Base-by-base conservation (phyloP, 345 rosid genomes). In the Clarkia xantiana region DNA sequence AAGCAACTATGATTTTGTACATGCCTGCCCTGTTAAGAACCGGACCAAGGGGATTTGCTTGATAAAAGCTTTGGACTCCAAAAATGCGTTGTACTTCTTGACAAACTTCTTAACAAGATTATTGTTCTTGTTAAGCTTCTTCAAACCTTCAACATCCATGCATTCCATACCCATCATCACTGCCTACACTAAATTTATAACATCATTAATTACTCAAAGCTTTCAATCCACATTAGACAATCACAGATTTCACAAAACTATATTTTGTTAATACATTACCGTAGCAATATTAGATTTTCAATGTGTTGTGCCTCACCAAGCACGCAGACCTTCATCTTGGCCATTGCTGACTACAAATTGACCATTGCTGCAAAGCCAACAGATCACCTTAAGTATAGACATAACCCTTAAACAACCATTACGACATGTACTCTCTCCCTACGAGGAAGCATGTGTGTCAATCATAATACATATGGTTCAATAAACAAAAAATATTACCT, bases 261-360 rank as follows among this genome's bases (percentile, higher is more conserved):
- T n/a, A n/a, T n/a, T n/a, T n/a, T n/a, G n/a, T n/a, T n/a, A n/a
- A n/a, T n/a, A n/a, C n/a, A n/a, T n/a, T n/a, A n/a, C n/a, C n/a
- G n/a, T n/a, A n/a, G n/a, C n/a, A n/a, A n/a, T n/a, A n/a, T n/a
- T 47, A 88, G 93, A 89, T 84, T 85, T 62, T 88, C 97, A 5
- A 88, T 89, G 47, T 85, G 94, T 57, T 80, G 97, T 5, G 97
- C 95, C 50, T 88, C 97, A 40, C 95, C 97, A 41, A 88, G 89
- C 95, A 88, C 85, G 69, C 97, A 88, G 12, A 88, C 76, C 71
- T 79, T 84, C 96, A 84, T 81, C 71, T 84, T 84, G 1, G 94
- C 86, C 18, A n/a, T n/a, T n/a, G n/a, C n/a, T n/a, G n/a, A n/a
- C n/a, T n/a, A n/a, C n/a, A n/a, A n/a, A n/a, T 95, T 83, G 10